These are phyloP conservation scores for Skeletonema grethae DNA, from an alignment of 108 stramenopile species.

Conservation along the genomic window DNA sequence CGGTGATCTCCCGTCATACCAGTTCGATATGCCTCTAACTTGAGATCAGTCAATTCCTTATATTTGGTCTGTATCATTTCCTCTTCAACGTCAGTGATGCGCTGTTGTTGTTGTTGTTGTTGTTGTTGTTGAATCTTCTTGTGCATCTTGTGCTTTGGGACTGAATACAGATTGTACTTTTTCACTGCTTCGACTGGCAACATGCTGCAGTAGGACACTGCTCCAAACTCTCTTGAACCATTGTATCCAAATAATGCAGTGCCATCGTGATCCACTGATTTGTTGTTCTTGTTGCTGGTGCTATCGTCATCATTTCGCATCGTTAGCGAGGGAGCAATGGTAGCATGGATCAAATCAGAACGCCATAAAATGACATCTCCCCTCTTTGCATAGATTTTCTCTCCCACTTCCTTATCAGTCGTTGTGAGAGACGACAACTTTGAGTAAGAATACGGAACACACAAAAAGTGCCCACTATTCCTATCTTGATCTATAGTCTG, in stretches of 20 bases:
- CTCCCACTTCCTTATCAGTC: no score
- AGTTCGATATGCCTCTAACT: conserved; percentile 63
- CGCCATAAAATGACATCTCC: conserved; percentile 78
- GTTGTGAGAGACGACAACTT: no score
- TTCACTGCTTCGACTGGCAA: conserved; percentile 41
- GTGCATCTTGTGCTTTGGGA: conserved; percentile 22
- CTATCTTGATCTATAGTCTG: conserved; percentile 42
- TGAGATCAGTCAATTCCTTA: conserved; percentile 22
- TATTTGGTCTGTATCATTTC: conserved; percentile 4
- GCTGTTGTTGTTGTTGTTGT: no score
- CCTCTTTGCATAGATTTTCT: conserved; percentile 37
- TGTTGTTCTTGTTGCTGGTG: no score
- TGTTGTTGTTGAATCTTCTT: no score
- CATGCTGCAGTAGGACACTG: conserved; percentile 52
- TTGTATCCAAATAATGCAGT: neutral
- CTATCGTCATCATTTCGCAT: no score
- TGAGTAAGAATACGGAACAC: conserved; percentile 38
- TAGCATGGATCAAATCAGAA: conserved; percentile 52
- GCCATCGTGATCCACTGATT: neutral
- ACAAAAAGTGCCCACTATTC: conserved; percentile 47
- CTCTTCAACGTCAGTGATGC: neutral
- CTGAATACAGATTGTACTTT: conserved; percentile 28
- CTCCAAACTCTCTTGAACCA: conserved; percentile 36
- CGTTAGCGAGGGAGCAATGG: neutral
- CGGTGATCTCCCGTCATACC: conserved; percentile 59